Evolutionary conservation across 1,284 basidiomycete species (phyloP).

Genomic region (Ceratobasidium sp.): DNA sequence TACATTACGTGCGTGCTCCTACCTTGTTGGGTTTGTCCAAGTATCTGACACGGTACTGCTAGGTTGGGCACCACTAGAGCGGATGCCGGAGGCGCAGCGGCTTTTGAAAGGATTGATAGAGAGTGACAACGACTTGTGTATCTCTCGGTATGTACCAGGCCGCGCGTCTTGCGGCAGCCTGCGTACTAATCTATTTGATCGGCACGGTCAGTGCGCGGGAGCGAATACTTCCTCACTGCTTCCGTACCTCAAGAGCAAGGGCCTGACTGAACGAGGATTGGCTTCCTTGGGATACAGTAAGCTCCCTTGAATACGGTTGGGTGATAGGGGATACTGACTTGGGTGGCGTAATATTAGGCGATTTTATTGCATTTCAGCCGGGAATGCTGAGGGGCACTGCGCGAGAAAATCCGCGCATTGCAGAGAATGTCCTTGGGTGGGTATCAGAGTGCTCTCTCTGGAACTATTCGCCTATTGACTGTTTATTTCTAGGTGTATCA

Average conservation of each 20-base stretch:
- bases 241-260: slow-evolving; percentile 70
- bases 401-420: slow-evolving; percentile 57
- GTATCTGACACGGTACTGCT: slow-evolving; percentile 24
- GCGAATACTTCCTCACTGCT: slow-evolving; percentile 49
- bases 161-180: too few species aligned
- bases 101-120: slow-evolving; percentile 81
- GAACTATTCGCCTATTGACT: background rate
- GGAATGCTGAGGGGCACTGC: slow-evolving; percentile 61
- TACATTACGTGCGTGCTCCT: slow-evolving; percentile 56
- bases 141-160: slow-evolving; percentile 64
- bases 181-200: slow-evolving; percentile 23
- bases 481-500: slow-evolving; percentile 57
- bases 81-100: slow-evolving; percentile 71
- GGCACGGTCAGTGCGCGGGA: slow-evolving; percentile 45
- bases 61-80: slow-evolving; percentile 75
- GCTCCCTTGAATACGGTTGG: background rate
- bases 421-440: slow-evolving; percentile 63
- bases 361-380: slow-evolving; percentile 78
- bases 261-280: slow-evolving; percentile 77
- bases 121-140: slow-evolving; percentile 81
- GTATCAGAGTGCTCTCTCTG: slow-evolving; percentile 49
- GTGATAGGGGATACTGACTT: background rate
- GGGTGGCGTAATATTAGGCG: slow-evolving; percentile 52
- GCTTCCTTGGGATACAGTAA: slow-evolving; percentile 70
- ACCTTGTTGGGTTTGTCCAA: slow-evolving; percentile 61